Conservation (phyloP, 371 early-diverging fungal genomes). For the Rhizomucor pusillus region DNA sequence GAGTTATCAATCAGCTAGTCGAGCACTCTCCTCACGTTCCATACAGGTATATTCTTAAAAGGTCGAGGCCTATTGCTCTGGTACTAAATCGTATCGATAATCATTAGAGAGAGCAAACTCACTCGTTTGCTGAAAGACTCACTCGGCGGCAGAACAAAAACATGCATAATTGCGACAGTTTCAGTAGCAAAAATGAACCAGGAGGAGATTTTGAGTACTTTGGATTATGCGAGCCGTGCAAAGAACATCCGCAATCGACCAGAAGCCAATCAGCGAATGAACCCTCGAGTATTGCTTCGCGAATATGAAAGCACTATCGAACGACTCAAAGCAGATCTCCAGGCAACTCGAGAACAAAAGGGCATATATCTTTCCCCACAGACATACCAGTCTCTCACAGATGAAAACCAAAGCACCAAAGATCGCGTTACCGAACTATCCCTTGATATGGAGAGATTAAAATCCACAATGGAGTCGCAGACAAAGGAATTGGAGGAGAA, state of each 20-base stretch:
- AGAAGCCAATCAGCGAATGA: slow-evolving; percentile 77
- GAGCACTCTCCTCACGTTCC: slow-evolving; percentile 84
- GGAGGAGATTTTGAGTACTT: slow-evolving; percentile 90
- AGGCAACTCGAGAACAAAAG: slow-evolving; percentile 68
- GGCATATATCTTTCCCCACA: slow-evolving; percentile 72
- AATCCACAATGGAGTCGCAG: slow-evolving; percentile 41
- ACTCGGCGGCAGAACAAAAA: slow-evolving; percentile 90
- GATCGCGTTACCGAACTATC: slow-evolving; percentile 24
- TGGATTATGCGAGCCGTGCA: slow-evolving; percentile 94
- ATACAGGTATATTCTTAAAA: slow-evolving; percentile 56
- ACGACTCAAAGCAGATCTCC: slow-evolving; percentile 55
- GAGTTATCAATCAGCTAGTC: slow-evolving; percentile 90
- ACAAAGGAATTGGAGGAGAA: slow-evolving; percentile 17
- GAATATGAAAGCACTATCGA: slow-evolving; percentile 80
- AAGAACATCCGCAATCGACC: slow-evolving; percentile 94
- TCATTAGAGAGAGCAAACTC: slow-evolving; percentile 84
- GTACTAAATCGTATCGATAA: not conserved
- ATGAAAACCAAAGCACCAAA: slow-evolving; percentile 56
- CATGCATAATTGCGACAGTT: slow-evolving; percentile 95
- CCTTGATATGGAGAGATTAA: slow-evolving; percentile 5
- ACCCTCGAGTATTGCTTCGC: slow-evolving; percentile 83
- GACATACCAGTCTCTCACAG: slow-evolving; percentile 51
- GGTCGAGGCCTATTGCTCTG: not conserved
- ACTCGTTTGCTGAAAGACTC: slow-evolving; percentile 96
- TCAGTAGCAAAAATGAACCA: slow-evolving; percentile 74